Conservation (phyloP, 2,329 filamentous ascomycete species). For the Alternaria hordeiaustralica region DNA sequence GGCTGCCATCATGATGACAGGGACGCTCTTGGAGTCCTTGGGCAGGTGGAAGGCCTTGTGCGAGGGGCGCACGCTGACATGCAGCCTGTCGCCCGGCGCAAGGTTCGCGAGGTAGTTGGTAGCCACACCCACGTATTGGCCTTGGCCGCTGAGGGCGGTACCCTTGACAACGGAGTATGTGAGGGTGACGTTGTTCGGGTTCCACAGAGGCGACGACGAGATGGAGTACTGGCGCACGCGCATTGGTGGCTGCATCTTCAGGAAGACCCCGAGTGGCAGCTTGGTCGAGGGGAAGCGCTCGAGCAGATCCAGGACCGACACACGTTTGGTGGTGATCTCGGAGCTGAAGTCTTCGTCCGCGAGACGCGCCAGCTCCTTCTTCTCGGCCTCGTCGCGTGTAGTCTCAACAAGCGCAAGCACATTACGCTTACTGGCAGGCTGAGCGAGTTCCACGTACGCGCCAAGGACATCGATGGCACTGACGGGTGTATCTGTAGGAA, state of each 20-base stretch:
- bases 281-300: conserved; percentile 65
- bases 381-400: conserved; percentile 56
- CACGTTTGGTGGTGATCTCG: conserved; percentile 59
- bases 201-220: conserved; percentile 72
- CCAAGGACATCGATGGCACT: conserved; percentile 69
- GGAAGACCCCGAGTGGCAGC: conserved; percentile 70
- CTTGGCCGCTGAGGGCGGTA: conserved; percentile 56
- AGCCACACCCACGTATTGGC: conserved; percentile 54
- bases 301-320: conserved; percentile 73
- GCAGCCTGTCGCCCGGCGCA: conserved; percentile 50
- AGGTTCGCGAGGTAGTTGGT: conserved; percentile 52
- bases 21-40: conserved; percentile 48
- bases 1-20: conserved; percentile 51
- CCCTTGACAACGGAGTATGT: conserved; percentile 72
- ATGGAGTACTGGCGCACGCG: conserved; percentile 81
- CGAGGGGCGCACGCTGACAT: conserved; percentile 51
- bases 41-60: conserved; percentile 55
- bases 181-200: conserved; percentile 65
- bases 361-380: conserved; percentile 58
- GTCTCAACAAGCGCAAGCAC: conserved; percentile 59
- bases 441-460: conserved; percentile 75
- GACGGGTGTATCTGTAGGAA: conserved; percentile 67
- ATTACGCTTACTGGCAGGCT: conserved; percentile 73
- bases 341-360: conserved; percentile 49
- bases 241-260: conserved; percentile 78